Evolutionary conservation across 2,329 filamentous ascomycete genomes (phyloP), one percentile per base, ranked within the genome.

Genomic region (Exutisphaerella laricina): DNA sequence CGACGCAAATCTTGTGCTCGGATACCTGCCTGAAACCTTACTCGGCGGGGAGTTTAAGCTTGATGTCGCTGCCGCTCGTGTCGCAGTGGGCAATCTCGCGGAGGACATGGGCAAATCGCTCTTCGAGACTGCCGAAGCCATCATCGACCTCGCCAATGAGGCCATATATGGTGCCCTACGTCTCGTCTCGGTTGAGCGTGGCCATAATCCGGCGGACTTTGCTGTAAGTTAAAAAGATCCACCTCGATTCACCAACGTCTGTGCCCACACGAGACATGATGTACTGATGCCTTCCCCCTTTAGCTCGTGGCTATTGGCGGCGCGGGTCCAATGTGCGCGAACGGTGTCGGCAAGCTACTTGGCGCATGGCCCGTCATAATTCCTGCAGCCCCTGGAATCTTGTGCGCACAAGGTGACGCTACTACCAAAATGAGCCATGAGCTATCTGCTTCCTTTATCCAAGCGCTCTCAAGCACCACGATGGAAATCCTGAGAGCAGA

Each of bases 391-490:
- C 54, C 54, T 21, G 54, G 54, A n/a, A 57, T 57, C 13, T 46
- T 57, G 3, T 57, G 54, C 22, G 54, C 54, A 4, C 54, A 57
- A 46, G 54, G 54, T 3, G 54, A 57, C 42, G 49, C 50, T 1
- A 55, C 54, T 16, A 57, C 53, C 2, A 57, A 57, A 48, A 55
- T 57, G 54, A 53, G 50, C 48, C 54, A 57, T 28, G 54, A 57
- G 39, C 49, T 57, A 2, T 57, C 54, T 4, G 46, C 49, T 2
- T 57, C 54, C 3, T 55, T 54, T 39, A 57, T 57, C 13, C 54
- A 57, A 10, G 22, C 54, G 10, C 45, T 57, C 10, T 39, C 37
- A 8, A 31, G 38, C 3, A 55, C 49, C 12, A 55, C 50, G 2
- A 57, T 57, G 53, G 54, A 54, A 4, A 50, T 35, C 10, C 42